These are phyloP conservation scores for Boletus sp. DNA, from an alignment of 768 basidiomycete species.

Conservation along the genomic window DNA sequence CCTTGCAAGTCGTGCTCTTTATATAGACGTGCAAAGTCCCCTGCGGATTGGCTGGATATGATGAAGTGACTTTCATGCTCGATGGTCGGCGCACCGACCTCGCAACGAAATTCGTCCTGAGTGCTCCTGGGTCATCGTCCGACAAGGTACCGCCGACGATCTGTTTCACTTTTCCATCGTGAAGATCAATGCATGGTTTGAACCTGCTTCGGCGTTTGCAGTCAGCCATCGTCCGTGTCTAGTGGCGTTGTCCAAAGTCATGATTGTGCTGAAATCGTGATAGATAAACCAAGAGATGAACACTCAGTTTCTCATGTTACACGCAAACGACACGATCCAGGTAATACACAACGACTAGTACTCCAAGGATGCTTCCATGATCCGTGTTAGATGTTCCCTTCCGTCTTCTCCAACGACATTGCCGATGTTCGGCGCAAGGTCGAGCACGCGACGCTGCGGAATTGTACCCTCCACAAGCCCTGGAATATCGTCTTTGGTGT, in stretches of 20 bases:
- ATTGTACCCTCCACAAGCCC: slow-evolving; percentile 87
- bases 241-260: not conserved
- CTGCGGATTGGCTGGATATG: slow-evolving; percentile 64
- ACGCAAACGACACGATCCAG: slow-evolving; percentile 4
- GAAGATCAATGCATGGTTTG: slow-evolving; percentile 95
- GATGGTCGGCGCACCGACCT: slow-evolving; percentile 45
- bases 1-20: slow-evolving; percentile 65
- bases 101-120: slow-evolving; percentile 90
- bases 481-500: slow-evolving; percentile 61
- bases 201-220: slow-evolving; percentile 49
- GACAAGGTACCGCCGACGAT: slow-evolving; percentile 95
- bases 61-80: slow-evolving; percentile 2
- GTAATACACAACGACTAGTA: slow-evolving; percentile 44
- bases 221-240: slow-evolving; percentile 18
- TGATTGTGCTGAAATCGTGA: not conserved
- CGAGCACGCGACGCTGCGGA: slow-evolving; percentile 89
- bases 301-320: not conserved
- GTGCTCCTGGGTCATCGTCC: slow-evolving; percentile 51
- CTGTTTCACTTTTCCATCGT: slow-evolving; percentile 95
- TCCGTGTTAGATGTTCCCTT: slow-evolving; percentile 72
- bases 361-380: slow-evolving; percentile 77
- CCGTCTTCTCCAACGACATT: slow-evolving; percentile 82
- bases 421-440: slow-evolving; percentile 89
- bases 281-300: not conserved
- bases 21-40: slow-evolving; percentile 80